These are phyloP conservation scores for Cadophora sp. DNA, from an alignment of 2,329 filamentous ascomycete genomes.

Conservation along the genomic window DNA sequence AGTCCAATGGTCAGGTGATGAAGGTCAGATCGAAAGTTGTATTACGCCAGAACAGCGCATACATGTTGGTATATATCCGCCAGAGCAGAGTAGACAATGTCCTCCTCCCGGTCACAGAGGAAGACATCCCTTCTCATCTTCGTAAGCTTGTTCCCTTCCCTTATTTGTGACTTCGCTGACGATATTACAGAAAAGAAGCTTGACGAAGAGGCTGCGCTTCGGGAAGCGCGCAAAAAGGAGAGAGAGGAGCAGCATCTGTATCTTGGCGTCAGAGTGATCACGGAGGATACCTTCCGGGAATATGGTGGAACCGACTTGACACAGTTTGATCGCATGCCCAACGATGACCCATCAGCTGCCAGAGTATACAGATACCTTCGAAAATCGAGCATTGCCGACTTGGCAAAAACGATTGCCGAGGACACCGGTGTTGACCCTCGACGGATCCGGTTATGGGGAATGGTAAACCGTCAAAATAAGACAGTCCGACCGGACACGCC, in stretches of 20 bases:
- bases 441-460: constrained; percentile 86
- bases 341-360: constrained; percentile 70
- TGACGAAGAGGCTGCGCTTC: constrained; percentile 79
- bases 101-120: constrained; percentile 75
- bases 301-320: constrained; percentile 88
- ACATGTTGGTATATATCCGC: constrained; percentile 98
- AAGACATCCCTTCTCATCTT: constrained; percentile 83
- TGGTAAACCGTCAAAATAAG: constrained; percentile 99
- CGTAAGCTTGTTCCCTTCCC: constrained; percentile 57
- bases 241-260: constrained; percentile 95
- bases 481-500: constrained; percentile 91
- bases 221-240: constrained; percentile 83
- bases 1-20: constrained; percentile 52
- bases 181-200: constrained; percentile 67
- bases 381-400: constrained; percentile 77
- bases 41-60: constrained; percentile 81
- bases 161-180: constrained; percentile 36
- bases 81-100: constrained; percentile 85
- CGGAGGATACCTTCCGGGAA: constrained; percentile 78
- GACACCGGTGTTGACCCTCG: constrained; percentile 73
- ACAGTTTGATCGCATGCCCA: constrained; percentile 64
- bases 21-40: constrained; percentile 59
- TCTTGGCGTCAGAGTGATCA: constrained; percentile 82
- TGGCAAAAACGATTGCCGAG: constrained; percentile 72
- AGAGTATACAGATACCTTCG: constrained; percentile 76